Evolutionary conservation across 1,139 yeast species (phyloP).

Genomic region (Geotrichum cucujoidarum): DNA sequence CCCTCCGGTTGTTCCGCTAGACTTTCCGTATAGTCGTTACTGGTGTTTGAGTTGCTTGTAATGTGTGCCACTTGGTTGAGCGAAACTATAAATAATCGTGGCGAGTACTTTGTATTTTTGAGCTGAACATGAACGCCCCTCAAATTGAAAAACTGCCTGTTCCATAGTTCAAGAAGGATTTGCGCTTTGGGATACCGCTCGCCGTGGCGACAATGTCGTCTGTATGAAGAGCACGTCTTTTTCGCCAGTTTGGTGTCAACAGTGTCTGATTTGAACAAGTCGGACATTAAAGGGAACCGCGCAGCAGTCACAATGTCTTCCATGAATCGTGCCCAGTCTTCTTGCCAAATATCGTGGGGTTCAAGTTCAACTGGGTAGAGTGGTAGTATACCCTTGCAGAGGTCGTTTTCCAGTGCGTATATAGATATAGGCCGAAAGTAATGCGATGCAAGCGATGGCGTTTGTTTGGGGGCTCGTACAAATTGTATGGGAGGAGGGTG

Average conservation of each 20-base stretch:
- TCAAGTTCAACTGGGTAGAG: conserved; percentile 7
- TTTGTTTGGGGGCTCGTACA: background rate
- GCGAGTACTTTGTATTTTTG: no score
- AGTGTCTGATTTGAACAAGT: no score
- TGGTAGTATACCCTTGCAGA: conserved; percentile 6
- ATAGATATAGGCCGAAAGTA: conserved; percentile 6
- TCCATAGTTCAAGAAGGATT: background rate
- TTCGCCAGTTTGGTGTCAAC: background rate
- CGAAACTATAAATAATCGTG: no score
- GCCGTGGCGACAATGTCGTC: no score
- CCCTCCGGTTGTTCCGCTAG: no score
- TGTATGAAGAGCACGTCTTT: no score
- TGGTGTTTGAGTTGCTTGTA: no score
- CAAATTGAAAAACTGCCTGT: background rate
- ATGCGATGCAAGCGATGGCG: background rate
- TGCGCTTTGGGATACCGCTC: conserved; percentile 10
- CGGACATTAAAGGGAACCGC: no score
- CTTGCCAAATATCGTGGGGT: conserved; percentile 1
- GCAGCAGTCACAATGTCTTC: conserved; percentile 10
- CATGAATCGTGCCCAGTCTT: conserved; percentile 10
- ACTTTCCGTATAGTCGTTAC: no score
- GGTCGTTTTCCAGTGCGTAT: conserved; percentile 4
- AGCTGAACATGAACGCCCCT: conserved; percentile 3
- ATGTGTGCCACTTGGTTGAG: no score
- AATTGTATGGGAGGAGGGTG: conserved; percentile 3